Evolutionary conservation across 257 asterid genomes (phyloP), one percentile per base, ranked within the genome.

Genomic region (Solanum chiquidenum): DNA sequence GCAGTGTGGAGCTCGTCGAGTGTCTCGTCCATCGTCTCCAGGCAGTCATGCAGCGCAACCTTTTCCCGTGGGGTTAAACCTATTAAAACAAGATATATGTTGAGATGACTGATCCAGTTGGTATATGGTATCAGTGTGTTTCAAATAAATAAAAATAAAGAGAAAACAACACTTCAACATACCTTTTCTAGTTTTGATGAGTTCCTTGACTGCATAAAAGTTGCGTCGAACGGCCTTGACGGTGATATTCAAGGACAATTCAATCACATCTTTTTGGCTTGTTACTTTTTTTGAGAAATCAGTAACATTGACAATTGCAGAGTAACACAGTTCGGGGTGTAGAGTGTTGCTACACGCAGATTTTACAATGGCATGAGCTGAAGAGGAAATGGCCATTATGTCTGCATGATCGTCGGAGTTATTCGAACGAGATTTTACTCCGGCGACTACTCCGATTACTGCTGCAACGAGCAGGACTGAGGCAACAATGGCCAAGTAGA

Each of bases 1-100:
- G 97, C 93, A 40, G 92, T 69, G 55, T 86, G 90, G 1, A 96
- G 97, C 88, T 96, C 98, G 18, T 96, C 98, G 2, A 95, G 73
- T 1, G 98, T 93, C 87, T 92, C 96, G 21, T 92, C 98, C 2
- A 92, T 87, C 20, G 90, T 90, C 87, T 90, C 95, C 86, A 94
- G 12, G 88, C 99, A 96, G 85, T 95, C 99, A 20, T 90, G 85
- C 62, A 96, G 49, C 58, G 98, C 99, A 66, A 86, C 79, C 90
- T 85, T 91, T 92, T 94, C 96, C 12, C 98, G 89, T 37, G 42
- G 42, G 42, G 68, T 80, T 80, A 80, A 46, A 16, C 85, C 85
- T 13, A 37, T 16, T 8, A 69, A 31, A 31, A 6, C 33, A 21
- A 64, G 13, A 49, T 49, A 49, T 13, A 23, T 10, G 4, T 8